Evolutionary conservation across 1,284 basidiomycete genomes (phyloP).

Genomic region (Meira miltonrushii): DNA sequence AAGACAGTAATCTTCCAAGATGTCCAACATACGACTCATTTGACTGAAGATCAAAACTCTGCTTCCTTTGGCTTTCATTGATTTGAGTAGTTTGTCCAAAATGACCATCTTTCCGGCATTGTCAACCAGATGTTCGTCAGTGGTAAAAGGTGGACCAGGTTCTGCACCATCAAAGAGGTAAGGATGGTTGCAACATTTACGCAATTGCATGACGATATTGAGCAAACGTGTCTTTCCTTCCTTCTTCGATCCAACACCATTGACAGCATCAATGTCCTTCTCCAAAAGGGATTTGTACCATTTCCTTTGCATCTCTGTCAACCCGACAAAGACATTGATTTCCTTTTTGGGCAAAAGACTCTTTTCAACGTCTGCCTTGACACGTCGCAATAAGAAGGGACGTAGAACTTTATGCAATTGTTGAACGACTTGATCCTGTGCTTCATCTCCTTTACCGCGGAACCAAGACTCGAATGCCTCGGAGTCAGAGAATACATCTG

Average conservation of each 20-base stretch:
- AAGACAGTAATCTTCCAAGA: constrained; percentile 93
- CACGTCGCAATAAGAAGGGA: constrained; percentile 87
- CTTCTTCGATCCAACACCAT: constrained; percentile 67
- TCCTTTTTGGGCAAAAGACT: constrained; percentile 95
- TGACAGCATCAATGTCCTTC: constrained; percentile 98
- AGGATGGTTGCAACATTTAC: constrained; percentile 61
- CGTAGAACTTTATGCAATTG: constrained; percentile 94
- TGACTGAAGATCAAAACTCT: constrained; percentile 96
- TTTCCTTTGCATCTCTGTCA: constrained; percentile 96
- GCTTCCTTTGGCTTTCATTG: constrained; percentile 85
- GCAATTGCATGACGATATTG: constrained; percentile 98
- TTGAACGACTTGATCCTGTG: constrained; percentile 76
- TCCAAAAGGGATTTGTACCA: constrained; percentile 77
- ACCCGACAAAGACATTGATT: constrained; percentile 95
- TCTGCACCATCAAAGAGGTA: constrained; percentile 61
- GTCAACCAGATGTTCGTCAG: constrained; percentile 90
- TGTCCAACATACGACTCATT: constrained; percentile 93
- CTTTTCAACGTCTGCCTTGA: constrained; percentile 98
- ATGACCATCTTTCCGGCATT: constrained; percentile 98
- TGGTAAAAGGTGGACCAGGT: constrained; percentile 96
- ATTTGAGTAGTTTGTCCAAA: constrained; percentile 80
- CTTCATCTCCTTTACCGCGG: constrained; percentile 60
- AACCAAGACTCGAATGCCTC: constrained; percentile 69
- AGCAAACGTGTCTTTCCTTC: constrained; percentile 95
- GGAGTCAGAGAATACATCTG: constrained; percentile 57